Base-by-base conservation (phyloP, 202 grass and related monocot genomes). In the Eragrostis tef region DNA sequence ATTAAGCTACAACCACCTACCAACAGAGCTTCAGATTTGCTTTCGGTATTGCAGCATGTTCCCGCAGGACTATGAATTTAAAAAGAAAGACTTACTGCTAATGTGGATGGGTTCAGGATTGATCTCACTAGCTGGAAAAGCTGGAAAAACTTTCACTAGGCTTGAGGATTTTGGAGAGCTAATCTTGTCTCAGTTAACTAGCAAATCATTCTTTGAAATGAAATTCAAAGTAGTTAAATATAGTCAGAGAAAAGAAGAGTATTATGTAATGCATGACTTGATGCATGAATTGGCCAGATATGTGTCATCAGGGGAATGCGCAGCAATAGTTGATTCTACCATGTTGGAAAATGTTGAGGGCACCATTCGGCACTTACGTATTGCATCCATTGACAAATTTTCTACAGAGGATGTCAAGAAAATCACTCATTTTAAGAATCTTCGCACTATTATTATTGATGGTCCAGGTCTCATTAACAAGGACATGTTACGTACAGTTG, bases 31-130 rank as follows among this genome's bases (percentile, higher is more conserved):
- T n/a, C 87, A 92, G 53, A 70, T 66, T 20, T 92, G 90, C 65
- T 92, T 89, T 39, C 58, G 83, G 31, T 89, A 86, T 7, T 78
- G 81, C 52, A 91, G 81, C 57, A 74, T 87, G 82, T 91, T 90
- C 49, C 61, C 75, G 0, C 62, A 80, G 29, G 61, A 87, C 21
- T 79, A 87, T 73, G 50, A 24, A 50, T 87, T 90, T 73, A 60
- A 13, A 26, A 91, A 82, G 71, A 74, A 91, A 78, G 66, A 82
- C 29, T 75, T 91, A 47, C 66, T 88, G 26, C 15, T 67, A 39
- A 91, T 91, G 89, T 91, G 89, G 89, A 85, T 91, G 53, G 57
- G 77, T 3, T 85, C 85, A 48, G 86, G 86, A 50, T 69, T 91
- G 65, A 86, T 91, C 7, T 80, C 67, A 46, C 54, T 65, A 48